Percentiles rank a stretch among this genome's conserved stretches.
phyloP scores from a whole-genome alignment of 2,329 filamentous ascomycete species.

The Aspergillus sp. region DNA sequence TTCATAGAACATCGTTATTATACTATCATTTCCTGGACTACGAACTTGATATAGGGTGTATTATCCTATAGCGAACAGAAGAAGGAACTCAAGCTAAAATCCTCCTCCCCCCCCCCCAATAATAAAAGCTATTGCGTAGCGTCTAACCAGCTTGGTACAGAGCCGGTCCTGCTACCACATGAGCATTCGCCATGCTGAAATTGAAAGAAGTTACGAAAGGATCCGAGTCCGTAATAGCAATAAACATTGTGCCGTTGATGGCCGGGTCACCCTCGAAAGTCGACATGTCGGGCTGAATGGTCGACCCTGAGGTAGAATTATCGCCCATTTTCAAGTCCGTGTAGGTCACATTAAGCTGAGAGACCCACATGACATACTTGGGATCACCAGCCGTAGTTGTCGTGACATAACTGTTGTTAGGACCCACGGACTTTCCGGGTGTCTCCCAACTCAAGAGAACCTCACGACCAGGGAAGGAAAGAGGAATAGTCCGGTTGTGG shows the following conservation, averaged over 20 bases:
- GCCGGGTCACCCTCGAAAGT: slow-evolving; percentile 63
- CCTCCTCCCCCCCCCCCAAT: not conserved
- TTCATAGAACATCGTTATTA: no score
- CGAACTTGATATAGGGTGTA: no score
- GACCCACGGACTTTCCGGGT: slow-evolving; percentile 62
- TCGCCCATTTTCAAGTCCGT: slow-evolving; percentile 49
- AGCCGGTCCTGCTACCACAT: slow-evolving; percentile 63
- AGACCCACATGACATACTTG: slow-evolving; percentile 66
- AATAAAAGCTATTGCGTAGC: not conserved
- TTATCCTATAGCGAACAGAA: not conserved
- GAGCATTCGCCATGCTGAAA: slow-evolving; percentile 64
- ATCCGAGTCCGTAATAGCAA: slow-evolving; percentile 66
- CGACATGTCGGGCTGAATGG: slow-evolving; percentile 64
- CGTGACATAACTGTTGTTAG: slow-evolving; percentile 77
- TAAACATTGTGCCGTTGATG: slow-evolving; percentile 72
- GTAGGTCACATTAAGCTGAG: slow-evolving; percentile 70
- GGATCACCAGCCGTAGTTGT: slow-evolving; percentile 51
- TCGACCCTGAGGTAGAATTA: slow-evolving; percentile 54
- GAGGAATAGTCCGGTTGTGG: slow-evolving; percentile 61
- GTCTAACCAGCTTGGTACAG: slow-evolving; percentile 69
- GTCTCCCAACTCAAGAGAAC: slow-evolving; percentile 67
- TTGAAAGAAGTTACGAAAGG: slow-evolving; percentile 70
- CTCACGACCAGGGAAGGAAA: slow-evolving; percentile 66
- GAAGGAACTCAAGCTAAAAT: not conserved
- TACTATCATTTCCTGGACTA: no score